Evolutionary conservation across 768 basidiomycete genomes (phyloP), one percentile per base, ranked within the genome.

Genomic region (Termitomyces bulborhizus): DNA sequence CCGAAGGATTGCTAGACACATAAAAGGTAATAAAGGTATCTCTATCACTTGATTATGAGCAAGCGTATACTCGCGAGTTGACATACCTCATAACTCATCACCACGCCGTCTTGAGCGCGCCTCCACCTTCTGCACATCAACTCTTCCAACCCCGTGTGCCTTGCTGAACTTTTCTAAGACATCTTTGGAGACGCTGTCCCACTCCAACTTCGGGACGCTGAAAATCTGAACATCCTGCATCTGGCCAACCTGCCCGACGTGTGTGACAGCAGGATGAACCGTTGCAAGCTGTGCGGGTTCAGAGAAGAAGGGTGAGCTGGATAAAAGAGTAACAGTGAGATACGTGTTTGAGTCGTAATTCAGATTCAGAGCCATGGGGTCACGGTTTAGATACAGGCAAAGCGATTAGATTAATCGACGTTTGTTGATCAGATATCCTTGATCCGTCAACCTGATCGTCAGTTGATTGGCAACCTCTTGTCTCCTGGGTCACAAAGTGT

Each of bases 161-260:
- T 43, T 52, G 31, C 58, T 57, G 36, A 71, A 45, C 12, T 57
- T 61, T 13, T 57, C 54, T 37, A 71, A n/a, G 2, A 69, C 60
- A 43, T 63, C 60, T 5, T 62, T 60, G 37, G 63, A 50, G 15
- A 60, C 60, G 18, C 46, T 54, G 27, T 66, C 56, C 69, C 69
- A 69, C 11, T 64, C 60, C 8, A 58, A 46, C 36, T 67, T 68
- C 3, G 68, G 65, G 13, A 71, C 66, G 42, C 64, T 65, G 57
- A 64, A 67, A 7, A 71, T 44, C 41, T 69, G 70, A 8, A 69
- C 66, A 32, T 71, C 68, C 49, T 55, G 27, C 51, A 71, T 58
- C 59, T 64, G 63, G 21, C 70, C 70, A 36, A 69, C 70, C 50
- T 65, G 68, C 26, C 70, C 70, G n/a, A 66, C 62, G 50, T 69